Percentiles rank a stretch among this genome's conserved stretches.
These are phyloP conservation scores for Aspergillus felis DNA, from an alignment of 2,329 filamentous ascomycete genomes.

Conservation along the genomic window DNA sequence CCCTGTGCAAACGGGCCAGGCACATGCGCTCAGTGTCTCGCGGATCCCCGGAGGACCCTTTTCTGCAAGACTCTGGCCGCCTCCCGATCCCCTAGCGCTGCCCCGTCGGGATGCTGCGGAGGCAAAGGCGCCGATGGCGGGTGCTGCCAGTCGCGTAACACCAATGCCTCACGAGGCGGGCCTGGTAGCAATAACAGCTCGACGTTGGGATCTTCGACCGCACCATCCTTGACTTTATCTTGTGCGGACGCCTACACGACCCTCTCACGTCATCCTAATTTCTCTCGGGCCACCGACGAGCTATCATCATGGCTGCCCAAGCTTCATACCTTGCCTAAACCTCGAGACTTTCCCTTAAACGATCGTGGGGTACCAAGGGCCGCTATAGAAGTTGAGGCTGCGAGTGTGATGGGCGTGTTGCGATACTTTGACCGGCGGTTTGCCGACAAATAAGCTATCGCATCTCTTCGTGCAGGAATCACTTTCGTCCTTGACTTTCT, in stretches of 20 bases:
- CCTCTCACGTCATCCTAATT: constrained; percentile 70
- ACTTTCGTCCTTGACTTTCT: constrained; percentile 1
- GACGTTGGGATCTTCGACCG: constrained; percentile 28
- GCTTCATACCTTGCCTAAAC: constrained; percentile 55
- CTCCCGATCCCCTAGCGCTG: constrained; percentile 39
- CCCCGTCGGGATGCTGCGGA: constrained; percentile 55
- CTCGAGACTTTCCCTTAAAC: constrained; percentile 30
- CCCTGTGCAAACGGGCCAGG: constrained; percentile 66
- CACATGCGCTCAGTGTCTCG: constrained; percentile 72
- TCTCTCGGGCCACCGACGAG: constrained; percentile 68
- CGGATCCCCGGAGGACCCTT: constrained; percentile 73
- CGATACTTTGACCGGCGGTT: constrained; percentile 77
- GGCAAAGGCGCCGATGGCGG: constrained; percentile 57
- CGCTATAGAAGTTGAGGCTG: constrained; percentile 74
- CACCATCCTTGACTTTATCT: constrained; percentile 56
- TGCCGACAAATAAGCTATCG: constrained; percentile 32
- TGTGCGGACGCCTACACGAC: constrained; percentile 78
- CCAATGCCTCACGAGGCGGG: constrained; percentile 20
- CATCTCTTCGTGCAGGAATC: not conserved
- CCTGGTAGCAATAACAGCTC: constrained; percentile 20
- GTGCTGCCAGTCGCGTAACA: constrained; percentile 53
- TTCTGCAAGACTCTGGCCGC: constrained; percentile 80
- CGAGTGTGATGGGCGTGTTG: constrained; percentile 80
- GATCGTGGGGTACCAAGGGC: constrained; percentile 33
- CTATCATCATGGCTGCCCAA: constrained; percentile 73